Evolutionary conservation across 345 rosid species (phyloP).

Genomic region (Populus euphratica): DNA sequence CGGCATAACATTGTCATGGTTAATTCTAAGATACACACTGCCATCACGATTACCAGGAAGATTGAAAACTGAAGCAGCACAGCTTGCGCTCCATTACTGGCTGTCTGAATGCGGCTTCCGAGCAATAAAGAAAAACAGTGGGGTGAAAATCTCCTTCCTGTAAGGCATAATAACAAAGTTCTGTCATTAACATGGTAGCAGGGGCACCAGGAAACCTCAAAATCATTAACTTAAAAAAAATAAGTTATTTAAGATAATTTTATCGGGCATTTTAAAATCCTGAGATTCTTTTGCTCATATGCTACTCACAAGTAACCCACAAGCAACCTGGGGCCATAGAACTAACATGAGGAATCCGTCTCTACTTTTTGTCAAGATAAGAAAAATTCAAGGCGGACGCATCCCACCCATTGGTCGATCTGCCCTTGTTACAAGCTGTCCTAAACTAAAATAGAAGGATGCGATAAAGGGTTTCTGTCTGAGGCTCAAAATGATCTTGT

Average conservation of each 20-base stretch:
- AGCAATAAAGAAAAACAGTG: conserved; percentile 91
- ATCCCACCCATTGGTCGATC: neutral
- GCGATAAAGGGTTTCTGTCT: neutral
- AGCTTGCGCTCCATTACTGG: conserved; percentile 9
- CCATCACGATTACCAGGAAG: neutral
- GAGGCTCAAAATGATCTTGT: neutral
- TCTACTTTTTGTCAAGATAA: neutral
- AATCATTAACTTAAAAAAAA: neutral
- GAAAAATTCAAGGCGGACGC: neutral
- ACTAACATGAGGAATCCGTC: neutral
- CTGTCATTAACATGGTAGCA: neutral
- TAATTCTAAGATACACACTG: neutral
- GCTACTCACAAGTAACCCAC: neutral
- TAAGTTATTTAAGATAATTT: neutral
- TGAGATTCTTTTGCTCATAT: neutral
- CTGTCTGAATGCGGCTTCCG: conserved; percentile 56
- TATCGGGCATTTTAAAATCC: neutral
- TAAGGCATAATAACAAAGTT: neutral
- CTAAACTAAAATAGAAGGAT: neutral
- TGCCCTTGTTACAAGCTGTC: neutral
- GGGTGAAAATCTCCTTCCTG: conserved; percentile 97
- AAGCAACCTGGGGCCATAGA: neutral
- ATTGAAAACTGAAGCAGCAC: neutral
- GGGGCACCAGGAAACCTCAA: neutral
- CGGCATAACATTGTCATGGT: neutral